Conservation (phyloP, 2,329 filamentous ascomycete genomes). For the Mollisiaceae sp. region DNA sequence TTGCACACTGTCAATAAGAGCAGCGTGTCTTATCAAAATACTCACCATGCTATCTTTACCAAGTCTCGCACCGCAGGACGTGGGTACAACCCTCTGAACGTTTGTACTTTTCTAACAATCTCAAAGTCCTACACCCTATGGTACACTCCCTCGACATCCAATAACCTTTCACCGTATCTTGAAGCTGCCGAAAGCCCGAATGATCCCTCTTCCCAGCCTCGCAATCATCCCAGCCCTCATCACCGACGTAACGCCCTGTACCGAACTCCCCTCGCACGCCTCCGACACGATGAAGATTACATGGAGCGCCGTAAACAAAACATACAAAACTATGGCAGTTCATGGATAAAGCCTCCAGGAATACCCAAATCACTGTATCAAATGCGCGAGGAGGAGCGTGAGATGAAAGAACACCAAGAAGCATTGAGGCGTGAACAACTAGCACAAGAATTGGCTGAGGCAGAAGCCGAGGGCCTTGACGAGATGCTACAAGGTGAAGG, state of each 20-base stretch:
- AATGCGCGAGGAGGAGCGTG: constrained; percentile 84
- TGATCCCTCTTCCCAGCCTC: constrained; percentile 23
- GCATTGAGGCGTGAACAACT: constrained; percentile 72
- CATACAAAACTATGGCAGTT: constrained; percentile 84
- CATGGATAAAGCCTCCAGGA: constrained; percentile 90
- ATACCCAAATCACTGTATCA: constrained; percentile 89
- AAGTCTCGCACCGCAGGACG: constrained; percentile 72
- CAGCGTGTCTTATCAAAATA: neutral
- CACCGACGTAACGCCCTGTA: constrained; percentile 54
- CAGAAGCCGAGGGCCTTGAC: constrained; percentile 56
- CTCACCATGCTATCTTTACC: constrained; percentile 62
- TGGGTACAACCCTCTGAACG: constrained; percentile 47
- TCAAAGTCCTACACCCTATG: constrained; percentile 73
- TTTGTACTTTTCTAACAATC: constrained; percentile 13
- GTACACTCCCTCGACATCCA: constrained; percentile 67
- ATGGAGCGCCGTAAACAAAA: constrained; percentile 79
- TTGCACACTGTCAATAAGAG: neutral
- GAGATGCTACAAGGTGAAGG: constrained; percentile 44
- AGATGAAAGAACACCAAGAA: constrained; percentile 84
- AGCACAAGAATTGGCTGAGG: constrained; percentile 75
- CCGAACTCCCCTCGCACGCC: constrained; percentile 67
- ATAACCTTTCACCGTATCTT: constrained; percentile 42
- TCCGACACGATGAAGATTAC: constrained; percentile 77
- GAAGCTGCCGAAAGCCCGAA: constrained; percentile 35
- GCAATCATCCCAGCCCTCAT: constrained; percentile 34